These are phyloP conservation scores for Teunomyces barrocoloradensis DNA, from an alignment of 805 yeast species.

Conservation along the genomic window DNA sequence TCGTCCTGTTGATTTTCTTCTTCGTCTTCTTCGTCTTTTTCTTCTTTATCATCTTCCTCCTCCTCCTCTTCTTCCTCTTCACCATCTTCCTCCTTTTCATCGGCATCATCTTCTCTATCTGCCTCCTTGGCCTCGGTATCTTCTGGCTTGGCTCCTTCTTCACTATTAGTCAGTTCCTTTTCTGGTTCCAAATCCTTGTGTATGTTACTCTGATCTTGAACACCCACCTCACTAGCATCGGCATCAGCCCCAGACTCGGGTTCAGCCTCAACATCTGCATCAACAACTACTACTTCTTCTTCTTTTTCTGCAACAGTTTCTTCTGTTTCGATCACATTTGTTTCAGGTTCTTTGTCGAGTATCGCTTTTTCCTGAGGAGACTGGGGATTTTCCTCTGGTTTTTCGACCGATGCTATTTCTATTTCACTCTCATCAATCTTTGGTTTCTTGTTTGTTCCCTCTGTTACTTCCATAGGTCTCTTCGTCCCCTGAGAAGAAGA, in stretches of 20 bases:
- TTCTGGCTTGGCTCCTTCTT: slow-evolving; percentile 9
- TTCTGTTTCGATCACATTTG: neutral
- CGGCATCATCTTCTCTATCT: slow-evolving; percentile 9
- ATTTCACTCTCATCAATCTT: neutral
- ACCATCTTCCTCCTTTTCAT: slow-evolving; percentile 10
- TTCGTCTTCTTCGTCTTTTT: slow-evolving; percentile 9
- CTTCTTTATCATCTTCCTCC: slow-evolving; percentile 9
- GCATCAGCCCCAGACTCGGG: slow-evolving; percentile 52
- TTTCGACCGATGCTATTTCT: neutral
- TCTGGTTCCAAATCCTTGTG: slow-evolving; percentile 5
- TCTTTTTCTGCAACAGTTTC: slow-evolving; percentile 1
- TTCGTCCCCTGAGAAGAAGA: neutral
- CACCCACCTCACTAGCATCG: slow-evolving; percentile 69
- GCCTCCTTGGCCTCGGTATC: slow-evolving; percentile 7
- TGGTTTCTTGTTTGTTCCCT: neutral
- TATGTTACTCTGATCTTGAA: slow-evolving; percentile 58
- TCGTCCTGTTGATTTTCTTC: slow-evolving; percentile 10
- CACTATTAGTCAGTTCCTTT: neutral
- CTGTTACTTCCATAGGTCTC: neutral
- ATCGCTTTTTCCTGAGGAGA: neutral
- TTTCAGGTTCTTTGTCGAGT: too few species aligned
- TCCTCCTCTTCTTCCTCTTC: slow-evolving; percentile 10
- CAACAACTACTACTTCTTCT: slow-evolving; percentile 56
- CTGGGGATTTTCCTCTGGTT: neutral
- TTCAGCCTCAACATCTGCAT: slow-evolving; percentile 88